These are phyloP conservation scores for Xylaria nigripes DNA, from an alignment of 495 filamentous ascomycete genomes.

Conservation along the genomic window DNA sequence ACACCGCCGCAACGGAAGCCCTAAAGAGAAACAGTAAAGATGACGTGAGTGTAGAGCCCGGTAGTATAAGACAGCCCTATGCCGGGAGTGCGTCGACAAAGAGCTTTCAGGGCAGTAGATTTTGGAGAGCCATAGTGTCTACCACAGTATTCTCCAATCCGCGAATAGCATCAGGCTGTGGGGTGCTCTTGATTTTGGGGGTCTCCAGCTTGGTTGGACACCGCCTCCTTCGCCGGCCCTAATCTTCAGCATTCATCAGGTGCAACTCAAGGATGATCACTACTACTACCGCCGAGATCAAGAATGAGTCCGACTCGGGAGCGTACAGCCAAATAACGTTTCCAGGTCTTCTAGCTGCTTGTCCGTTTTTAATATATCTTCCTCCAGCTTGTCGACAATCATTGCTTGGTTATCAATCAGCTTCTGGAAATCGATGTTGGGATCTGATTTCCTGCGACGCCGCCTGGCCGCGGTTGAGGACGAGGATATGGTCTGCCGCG, in stretches of 20 bases:
- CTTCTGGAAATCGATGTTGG: conserved; percentile 8
- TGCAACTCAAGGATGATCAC: not conserved
- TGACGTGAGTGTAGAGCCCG: not conserved
- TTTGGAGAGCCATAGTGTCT: not conserved
- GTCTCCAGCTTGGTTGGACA: not conserved
- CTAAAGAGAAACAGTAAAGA: conserved; percentile 12
- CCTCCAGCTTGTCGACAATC: conserved; percentile 14
- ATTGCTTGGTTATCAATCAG: conserved; percentile 3
- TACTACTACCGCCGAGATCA: not conserved
- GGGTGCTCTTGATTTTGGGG: not conserved
- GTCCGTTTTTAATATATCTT: conserved; percentile 8
- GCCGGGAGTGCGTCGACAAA: not conserved
- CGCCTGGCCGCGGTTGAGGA: not conserved
- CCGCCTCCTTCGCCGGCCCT: not conserved
- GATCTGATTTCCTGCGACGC: conserved; percentile 2
- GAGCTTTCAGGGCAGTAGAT: not conserved
- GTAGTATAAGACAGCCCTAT: not conserved
- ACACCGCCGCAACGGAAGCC: conserved; percentile 2
- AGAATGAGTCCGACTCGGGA: not conserved
- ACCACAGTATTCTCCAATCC: not conserved
- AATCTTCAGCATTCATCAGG: not conserved
- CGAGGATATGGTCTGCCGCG: not conserved
- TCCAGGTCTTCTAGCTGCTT: conserved; percentile 14
- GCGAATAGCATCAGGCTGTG: not conserved
- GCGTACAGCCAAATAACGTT: not conserved